Conservation (phyloP, 73 alveolate species). For the Uronychia binucleata region DNA sequence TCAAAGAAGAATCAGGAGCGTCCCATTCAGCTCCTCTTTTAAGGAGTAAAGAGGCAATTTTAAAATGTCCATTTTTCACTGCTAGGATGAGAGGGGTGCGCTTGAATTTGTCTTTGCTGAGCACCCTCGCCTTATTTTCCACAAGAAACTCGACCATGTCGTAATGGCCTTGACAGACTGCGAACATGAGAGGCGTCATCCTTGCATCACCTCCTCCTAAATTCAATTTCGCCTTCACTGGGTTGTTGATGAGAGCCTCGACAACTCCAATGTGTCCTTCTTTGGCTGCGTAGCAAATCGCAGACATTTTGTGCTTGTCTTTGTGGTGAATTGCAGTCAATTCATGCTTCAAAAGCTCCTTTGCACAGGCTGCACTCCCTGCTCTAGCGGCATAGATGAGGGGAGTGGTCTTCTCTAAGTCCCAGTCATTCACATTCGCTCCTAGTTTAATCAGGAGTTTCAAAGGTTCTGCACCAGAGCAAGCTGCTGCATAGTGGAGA, state of each 20-base stretch:
- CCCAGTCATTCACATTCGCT: slow-evolving; percentile 83
- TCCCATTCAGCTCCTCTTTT: slow-evolving; percentile 92
- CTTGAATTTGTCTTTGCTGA: slow-evolving; percentile 80
- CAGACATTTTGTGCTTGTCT: slow-evolving; percentile 62
- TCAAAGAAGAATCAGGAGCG: slow-evolving; percentile 88
- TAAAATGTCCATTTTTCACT: slow-evolving; percentile 90
- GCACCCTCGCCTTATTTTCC: slow-evolving; percentile 69
- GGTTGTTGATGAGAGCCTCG: slow-evolving; percentile 75
- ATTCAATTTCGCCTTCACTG: slow-evolving; percentile 59
- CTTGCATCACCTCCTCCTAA: slow-evolving; percentile 74
- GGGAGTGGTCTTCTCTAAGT: slow-evolving; percentile 83
- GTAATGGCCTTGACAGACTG: slow-evolving; percentile 73
- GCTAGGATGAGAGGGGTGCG: slow-evolving; percentile 78
- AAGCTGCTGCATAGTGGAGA: slow-evolving; percentile 98
- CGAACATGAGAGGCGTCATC: slow-evolving; percentile 79
- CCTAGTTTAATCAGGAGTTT: slow-evolving; percentile 84
- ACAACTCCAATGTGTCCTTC: slow-evolving; percentile 86
- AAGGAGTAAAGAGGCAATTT: slow-evolving; percentile 80
- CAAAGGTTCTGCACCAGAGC: slow-evolving; percentile 85
- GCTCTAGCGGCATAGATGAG: slow-evolving; percentile 86
- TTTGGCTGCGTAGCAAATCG: slow-evolving; percentile 93
- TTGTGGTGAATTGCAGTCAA: slow-evolving; percentile 3
- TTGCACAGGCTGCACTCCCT: slow-evolving; percentile 83
- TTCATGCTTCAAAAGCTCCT: slow-evolving; percentile 44
- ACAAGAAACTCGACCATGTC: slow-evolving; percentile 66